Evolutionary conservation across 2,329 filamentous ascomycete genomes (phyloP).

Genomic region (Camptophora hylomeconis): DNA sequence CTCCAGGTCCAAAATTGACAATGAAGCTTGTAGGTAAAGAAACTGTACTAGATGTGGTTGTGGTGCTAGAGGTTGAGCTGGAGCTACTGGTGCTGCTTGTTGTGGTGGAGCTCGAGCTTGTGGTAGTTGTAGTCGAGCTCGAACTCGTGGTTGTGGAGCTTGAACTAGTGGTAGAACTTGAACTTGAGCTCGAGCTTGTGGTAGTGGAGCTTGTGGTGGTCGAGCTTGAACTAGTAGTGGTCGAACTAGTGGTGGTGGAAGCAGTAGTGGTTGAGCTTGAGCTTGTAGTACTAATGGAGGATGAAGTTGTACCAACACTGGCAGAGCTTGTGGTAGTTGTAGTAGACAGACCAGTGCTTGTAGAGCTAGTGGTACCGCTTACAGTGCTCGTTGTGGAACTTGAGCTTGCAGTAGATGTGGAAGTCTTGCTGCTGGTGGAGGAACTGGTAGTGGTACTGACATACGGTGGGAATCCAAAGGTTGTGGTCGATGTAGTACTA

Average conservation of each 20-base stretch:
- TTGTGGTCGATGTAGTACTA: slow-evolving; percentile 1
- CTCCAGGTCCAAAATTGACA: neutral
- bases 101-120: neutral
- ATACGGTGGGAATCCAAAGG: no score
- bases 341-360: no score
- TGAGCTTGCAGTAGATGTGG: no score
- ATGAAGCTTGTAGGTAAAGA: neutral
- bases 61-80: neutral
- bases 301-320: no score
- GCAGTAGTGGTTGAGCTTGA: neutral
- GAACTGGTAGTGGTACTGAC: no score
- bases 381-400: no score
- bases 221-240: neutral
- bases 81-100: slow-evolving; percentile 1
- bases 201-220: neutral
- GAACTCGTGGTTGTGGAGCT: slow-evolving; percentile 1
- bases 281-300: no score
- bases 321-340: no score
- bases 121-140: neutral
- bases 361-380: no score
- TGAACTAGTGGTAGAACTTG: neutral
- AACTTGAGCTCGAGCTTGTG: neutral
- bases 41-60: neutral
- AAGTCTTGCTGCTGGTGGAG: no score
- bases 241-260: slow-evolving; percentile 1